Conservation (phyloP, 192 early-diverging fungal genomes). For the Mortierella claussenii region DNA sequence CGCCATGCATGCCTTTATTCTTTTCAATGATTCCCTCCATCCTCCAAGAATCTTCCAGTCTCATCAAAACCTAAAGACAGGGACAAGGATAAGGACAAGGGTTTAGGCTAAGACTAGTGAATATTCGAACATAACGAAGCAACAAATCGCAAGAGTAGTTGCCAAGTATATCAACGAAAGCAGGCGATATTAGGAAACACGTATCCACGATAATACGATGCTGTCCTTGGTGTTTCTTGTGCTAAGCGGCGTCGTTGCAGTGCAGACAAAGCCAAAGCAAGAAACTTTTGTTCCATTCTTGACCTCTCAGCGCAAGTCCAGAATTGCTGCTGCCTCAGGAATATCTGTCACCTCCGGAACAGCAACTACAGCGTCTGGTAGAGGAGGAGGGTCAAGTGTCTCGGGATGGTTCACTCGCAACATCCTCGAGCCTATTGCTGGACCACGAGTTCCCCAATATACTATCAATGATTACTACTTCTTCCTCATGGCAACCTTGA, state of each 20-base stretch:
- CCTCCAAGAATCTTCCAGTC: too few species aligned
- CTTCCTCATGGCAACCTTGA: constrained; percentile 41
- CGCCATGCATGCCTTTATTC: too few species aligned
- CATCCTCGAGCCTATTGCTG: constrained; percentile 33
- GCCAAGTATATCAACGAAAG: too few species aligned
- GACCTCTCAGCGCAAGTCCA: constrained; percentile 25
- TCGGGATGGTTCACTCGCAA: constrained; percentile 46
- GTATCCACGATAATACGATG: too few species aligned
- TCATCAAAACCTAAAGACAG: too few species aligned
- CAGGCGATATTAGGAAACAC: too few species aligned
- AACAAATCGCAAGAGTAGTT: too few species aligned
- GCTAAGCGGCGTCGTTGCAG: constrained; percentile 22
- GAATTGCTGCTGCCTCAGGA: not conserved
- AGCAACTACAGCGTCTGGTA: too few species aligned
- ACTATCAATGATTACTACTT: constrained; percentile 46
- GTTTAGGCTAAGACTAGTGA: too few species aligned
- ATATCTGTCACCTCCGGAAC: not conserved
- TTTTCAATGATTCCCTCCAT: too few species aligned
- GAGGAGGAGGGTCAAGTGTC: constrained; percentile 8
- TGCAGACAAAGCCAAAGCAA: constrained; percentile 42
- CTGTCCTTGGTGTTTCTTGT: constrained; percentile 26
- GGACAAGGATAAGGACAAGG: too few species aligned
- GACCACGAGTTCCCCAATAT: constrained; percentile 45
- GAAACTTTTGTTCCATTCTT: constrained; percentile 45
- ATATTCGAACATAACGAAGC: too few species aligned